A percentile compares a stretch with the other conserved stretches of the same genome.
These are phyloP conservation scores for Ophiobolus disseminans DNA, from an alignment of 2,329 filamentous ascomycete genomes.

Conservation along the genomic window DNA sequence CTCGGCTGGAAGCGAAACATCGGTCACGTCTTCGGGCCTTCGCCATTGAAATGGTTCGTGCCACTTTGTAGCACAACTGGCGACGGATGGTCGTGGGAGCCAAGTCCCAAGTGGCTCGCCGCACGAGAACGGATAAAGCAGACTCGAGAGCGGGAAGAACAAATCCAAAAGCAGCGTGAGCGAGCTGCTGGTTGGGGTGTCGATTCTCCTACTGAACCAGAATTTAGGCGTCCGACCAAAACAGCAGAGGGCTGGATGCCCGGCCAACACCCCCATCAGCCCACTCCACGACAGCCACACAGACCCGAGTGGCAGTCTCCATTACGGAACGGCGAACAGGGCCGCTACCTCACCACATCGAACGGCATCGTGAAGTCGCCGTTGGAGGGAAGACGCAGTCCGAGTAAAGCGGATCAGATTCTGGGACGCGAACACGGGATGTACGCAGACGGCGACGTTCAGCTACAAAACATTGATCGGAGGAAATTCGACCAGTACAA, in stretches of 20 bases:
- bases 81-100: constrained; percentile 94
- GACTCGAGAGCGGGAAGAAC: constrained; percentile 47
- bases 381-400: constrained; percentile 44
- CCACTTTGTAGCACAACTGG: constrained; percentile 86
- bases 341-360: constrained; percentile 44
- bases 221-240: constrained; percentile 40
- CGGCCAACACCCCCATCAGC: constrained; percentile 33
- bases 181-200: constrained; percentile 71
- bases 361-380: constrained; percentile 43
- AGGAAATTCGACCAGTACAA: constrained; percentile 46
- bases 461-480: constrained; percentile 52
- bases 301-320: constrained; percentile 43
- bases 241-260: constrained; percentile 40
- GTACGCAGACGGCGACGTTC: constrained; percentile 48
- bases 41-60: constrained; percentile 75
- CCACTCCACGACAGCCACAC: constrained; percentile 34
- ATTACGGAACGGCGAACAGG: constrained; percentile 33
- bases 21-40: constrained; percentile 79
- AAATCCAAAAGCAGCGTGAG: constrained; percentile 68
- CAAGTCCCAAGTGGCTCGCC: constrained; percentile 78
- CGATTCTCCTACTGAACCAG: constrained; percentile 48
- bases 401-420: constrained; percentile 52
- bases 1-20: constrained; percentile 84
- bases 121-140: constrained; percentile 67
- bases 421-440: constrained; percentile 48